Percentiles rank a stretch among this genome's conserved stretches.
Evolutionary conservation across 345 rosid genomes (phyloP).

Genomic region (Jatropha curcas): DNA sequence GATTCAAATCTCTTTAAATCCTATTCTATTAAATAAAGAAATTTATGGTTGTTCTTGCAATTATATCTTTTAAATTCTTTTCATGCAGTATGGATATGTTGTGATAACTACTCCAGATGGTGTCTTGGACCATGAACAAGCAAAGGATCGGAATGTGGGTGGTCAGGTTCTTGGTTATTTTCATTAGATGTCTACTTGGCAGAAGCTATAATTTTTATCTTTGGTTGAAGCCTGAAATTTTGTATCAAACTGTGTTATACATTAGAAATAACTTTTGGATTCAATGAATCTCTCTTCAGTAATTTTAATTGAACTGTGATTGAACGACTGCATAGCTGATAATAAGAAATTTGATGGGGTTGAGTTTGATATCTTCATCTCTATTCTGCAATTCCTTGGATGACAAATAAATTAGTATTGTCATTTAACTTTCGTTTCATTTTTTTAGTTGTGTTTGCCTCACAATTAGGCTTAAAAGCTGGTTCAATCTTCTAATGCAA

Average conservation of each 20-base stretch:
- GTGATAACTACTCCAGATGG: conserved; percentile 91
- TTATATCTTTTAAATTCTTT: not conserved
- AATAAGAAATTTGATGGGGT: no score
- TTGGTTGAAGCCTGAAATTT: not conserved
- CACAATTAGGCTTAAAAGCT: no score
- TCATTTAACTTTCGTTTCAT: not conserved
- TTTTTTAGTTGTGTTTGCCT: not conserved
- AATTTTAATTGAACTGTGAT: not conserved
- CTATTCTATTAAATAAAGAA: not conserved
- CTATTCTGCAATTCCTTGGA: no score
- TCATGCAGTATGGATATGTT: conserved; percentile 86
- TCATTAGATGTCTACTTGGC: conserved; percentile 40
- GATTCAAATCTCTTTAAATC: conserved; percentile 10
- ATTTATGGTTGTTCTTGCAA: not conserved
- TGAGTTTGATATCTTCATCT: no score
- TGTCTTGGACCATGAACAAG: conserved; percentile 94
- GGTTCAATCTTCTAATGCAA: not conserved
- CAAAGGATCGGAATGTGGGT: conserved; percentile 68
- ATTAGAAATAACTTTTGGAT: not conserved
- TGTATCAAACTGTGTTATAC: not conserved
- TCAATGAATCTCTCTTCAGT: not conserved
- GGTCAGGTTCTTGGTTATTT: conserved; percentile 95
- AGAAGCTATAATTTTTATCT: not conserved
- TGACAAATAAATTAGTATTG: not conserved
- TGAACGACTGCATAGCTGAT: not conserved